Evolutionary conservation across 805 yeast genomes (phyloP).

Genomic region (Pichia nakasei): DNA sequence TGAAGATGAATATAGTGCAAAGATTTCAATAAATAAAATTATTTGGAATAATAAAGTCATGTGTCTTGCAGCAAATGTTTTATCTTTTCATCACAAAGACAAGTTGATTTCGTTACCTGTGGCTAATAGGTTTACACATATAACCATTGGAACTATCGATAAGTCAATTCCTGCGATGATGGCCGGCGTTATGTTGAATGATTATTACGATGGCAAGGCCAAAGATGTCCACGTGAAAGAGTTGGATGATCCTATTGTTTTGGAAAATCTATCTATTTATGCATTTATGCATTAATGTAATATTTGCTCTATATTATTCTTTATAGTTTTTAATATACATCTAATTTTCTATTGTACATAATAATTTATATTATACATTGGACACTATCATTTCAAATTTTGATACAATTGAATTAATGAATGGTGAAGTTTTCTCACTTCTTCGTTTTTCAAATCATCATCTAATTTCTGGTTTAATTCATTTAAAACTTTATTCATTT

Average conservation of each 20-base stretch:
- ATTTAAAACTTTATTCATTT: conserved; percentile 5
- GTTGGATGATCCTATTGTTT: background rate
- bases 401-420: background rate
- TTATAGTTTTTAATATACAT: background rate
- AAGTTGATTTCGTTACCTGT: conserved; percentile 12
- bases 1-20: conserved; percentile 23
- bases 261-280: background rate
- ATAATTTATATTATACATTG: too few species aligned
- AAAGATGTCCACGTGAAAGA: conserved; percentile 7
- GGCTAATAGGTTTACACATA: conserved; percentile 47
- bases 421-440: background rate
- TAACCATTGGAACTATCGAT: conserved; percentile 60
- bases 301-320: background rate
- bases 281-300: background rate
- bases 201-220: conserved; percentile 9
- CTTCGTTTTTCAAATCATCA: background rate
- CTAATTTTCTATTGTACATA: background rate
- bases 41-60: conserved; percentile 44
- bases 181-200: conserved; percentile 35
- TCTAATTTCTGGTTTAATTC: background rate
- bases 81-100: conserved; percentile 8
- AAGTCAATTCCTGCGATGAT: conserved; percentile 38
- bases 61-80: conserved; percentile 42
- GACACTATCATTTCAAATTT: background rate
- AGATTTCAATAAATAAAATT: conserved; percentile 34